Evolutionary conservation across 169 alveolate genomes (phyloP).

Genomic region (Plasmodium coatneyi): DNA sequence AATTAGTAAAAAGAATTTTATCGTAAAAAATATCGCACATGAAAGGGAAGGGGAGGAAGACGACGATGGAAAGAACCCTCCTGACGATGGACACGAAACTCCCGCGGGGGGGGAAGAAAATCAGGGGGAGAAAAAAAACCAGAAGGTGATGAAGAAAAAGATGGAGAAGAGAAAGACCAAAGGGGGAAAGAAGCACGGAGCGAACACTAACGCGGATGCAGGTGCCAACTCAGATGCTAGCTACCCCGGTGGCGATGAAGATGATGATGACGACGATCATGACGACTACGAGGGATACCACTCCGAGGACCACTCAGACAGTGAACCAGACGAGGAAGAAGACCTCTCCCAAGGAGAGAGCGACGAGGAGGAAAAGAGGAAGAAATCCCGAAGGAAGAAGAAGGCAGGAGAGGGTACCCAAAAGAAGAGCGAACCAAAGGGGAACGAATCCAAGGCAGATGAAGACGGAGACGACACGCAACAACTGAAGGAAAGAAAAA

Average conservation of each 20-base stretch:
- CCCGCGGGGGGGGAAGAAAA: not conserved
- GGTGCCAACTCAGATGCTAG: not conserved
- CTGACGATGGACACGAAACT: not conserved
- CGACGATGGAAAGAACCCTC: not conserved
- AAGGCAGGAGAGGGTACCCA: not conserved
- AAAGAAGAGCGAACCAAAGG: not conserved
- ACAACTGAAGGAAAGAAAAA: constrained; percentile 1
- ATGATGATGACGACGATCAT: not conserved
- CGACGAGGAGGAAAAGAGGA: not conserved
- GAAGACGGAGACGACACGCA: constrained; percentile 12
- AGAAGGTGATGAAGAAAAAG: not conserved
- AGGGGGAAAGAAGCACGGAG: not conserved
- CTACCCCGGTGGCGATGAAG: not conserved
- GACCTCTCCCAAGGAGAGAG: not conserved
- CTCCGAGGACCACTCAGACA: not conserved
- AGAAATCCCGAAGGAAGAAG: not conserved
- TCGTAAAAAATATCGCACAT: not conserved
- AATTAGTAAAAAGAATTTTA: constrained; percentile 16
- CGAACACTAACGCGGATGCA: not conserved
- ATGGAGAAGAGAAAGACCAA: not conserved
- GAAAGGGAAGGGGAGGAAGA: not conserved
- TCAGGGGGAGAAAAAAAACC: not conserved
- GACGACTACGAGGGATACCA: not conserved
- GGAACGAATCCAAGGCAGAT: constrained; percentile 11
- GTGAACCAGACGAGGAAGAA: constrained; percentile 1